phyloP scores from a whole-genome alignment of 345 rosid species.

The Arabis hirsuta region DNA sequence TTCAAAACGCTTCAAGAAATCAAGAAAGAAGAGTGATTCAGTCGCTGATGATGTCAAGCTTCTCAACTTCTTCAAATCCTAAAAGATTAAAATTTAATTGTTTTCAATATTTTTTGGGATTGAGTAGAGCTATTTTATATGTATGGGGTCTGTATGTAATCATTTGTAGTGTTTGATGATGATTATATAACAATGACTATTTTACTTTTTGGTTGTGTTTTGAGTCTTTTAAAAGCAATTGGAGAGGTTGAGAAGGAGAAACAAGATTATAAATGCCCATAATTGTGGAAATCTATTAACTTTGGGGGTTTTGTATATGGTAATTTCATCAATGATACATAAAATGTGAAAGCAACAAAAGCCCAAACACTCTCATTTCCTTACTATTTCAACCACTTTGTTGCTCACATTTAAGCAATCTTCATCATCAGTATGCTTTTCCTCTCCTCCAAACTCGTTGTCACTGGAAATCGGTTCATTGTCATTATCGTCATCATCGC shows the following conservation, averaged over 20 bases:
- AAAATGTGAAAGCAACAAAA: no score
- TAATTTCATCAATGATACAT: background rate
- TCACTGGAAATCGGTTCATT: slow-evolving; percentile 44
- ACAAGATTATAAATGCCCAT: slow-evolving; percentile 20
- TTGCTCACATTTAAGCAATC: slow-evolving; percentile 19
- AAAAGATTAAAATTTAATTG: background rate
- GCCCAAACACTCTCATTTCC: slow-evolving; percentile 18
- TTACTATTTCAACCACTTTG: slow-evolving; percentile 25
- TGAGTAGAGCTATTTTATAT: background rate
- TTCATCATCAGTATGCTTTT: slow-evolving; percentile 22
- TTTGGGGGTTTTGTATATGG: background rate
- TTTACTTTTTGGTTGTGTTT: background rate
- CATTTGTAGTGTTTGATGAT: slow-evolving; percentile 12
- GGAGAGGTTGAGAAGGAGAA: slow-evolving; percentile 10
- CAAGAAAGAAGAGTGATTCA: slow-evolving; percentile 58
- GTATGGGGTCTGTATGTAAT: background rate
- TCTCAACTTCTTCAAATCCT: slow-evolving; percentile 49
- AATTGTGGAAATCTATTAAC: background rate
- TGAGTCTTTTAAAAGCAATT: background rate
- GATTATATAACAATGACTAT: slow-evolving; percentile 1
- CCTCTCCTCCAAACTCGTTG: slow-evolving; percentile 28
- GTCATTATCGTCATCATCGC: slow-evolving; percentile 31
- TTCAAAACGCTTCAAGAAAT: slow-evolving; percentile 76
- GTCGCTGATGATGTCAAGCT: slow-evolving; percentile 52
- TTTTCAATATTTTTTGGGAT: no score